phyloP scores from a whole-genome alignment of 2,329 filamentous ascomycete genomes.

The Aurifilum marmelostoma region DNA sequence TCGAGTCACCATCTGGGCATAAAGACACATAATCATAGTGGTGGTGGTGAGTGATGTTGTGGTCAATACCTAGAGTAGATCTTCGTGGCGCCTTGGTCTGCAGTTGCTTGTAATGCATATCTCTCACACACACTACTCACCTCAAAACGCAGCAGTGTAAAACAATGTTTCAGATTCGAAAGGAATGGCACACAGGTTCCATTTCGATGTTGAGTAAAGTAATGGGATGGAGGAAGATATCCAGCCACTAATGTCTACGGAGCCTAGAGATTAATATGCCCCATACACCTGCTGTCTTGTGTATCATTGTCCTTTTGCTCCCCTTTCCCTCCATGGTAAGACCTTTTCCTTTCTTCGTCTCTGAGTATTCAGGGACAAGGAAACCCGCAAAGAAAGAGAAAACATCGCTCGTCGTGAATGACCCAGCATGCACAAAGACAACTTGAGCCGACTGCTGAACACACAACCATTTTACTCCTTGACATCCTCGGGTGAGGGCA shows the following conservation, averaged over 20 bases:
- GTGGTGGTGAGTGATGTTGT: background rate
- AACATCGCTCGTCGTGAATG: conserved; percentile 8
- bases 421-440: background rate
- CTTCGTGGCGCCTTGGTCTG: background rate
- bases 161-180: background rate
- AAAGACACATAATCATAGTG: background rate
- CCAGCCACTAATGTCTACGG: background rate
- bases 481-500: conserved; percentile 60
- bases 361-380: background rate
- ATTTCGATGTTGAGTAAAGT: background rate
- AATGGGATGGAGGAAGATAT: background rate
- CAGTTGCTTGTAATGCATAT: no score
- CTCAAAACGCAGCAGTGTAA: background rate
- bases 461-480: conserved; percentile 34
- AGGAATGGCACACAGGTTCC: background rate
- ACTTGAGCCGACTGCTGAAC: no score
- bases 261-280: conserved; percentile 1
- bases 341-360: background rate
- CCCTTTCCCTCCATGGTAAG: background rate
- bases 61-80: background rate
- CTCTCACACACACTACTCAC: background rate
- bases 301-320: background rate
- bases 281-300: background rate
- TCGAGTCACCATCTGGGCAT: background rate
- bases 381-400: background rate